phyloP scores from a whole-genome alignment of 2,329 filamentous ascomycete species.

The Xylaria sp. region DNA sequence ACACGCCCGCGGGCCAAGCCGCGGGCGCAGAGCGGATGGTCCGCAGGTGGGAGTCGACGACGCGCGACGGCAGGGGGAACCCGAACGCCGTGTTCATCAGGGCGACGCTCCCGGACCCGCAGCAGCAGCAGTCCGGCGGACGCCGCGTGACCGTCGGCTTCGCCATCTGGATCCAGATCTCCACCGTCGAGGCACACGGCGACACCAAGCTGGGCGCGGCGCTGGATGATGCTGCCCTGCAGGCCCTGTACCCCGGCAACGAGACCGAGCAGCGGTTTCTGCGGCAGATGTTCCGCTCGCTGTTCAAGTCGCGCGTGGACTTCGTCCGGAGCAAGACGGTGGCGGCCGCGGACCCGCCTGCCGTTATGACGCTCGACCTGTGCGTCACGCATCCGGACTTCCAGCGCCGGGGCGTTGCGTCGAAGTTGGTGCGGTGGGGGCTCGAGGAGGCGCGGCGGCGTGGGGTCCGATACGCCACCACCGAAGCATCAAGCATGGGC shows the following conservation, averaged over 20 bases:
- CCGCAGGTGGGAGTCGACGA: slow-evolving; percentile 54
- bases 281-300: slow-evolving; percentile 55
- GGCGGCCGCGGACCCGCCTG: slow-evolving; percentile 52
- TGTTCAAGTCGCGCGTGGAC: slow-evolving; percentile 57
- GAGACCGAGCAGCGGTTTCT: slow-evolving; percentile 58
- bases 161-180: slow-evolving; percentile 66
- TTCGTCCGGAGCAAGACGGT: slow-evolving; percentile 54
- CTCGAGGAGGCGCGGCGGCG: slow-evolving; percentile 55
- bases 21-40: slow-evolving; percentile 52
- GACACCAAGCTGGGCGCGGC: slow-evolving; percentile 52
- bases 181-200: slow-evolving; percentile 60
- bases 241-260: slow-evolving; percentile 55
- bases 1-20: slow-evolving; percentile 57
- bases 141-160: slow-evolving; percentile 57
- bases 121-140: slow-evolving; percentile 41
- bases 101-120: slow-evolving; percentile 57
- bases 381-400: slow-evolving; percentile 64
- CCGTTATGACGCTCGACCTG: slow-evolving; percentile 61
- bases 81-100: slow-evolving; percentile 65
- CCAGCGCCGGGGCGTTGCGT: slow-evolving; percentile 61
- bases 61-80: slow-evolving; percentile 55
- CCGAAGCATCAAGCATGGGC: slow-evolving; percentile 61
- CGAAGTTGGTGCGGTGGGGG: slow-evolving; percentile 59
- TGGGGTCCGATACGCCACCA: slow-evolving; percentile 55
- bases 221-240: slow-evolving; percentile 46